Evolutionary conservation across 2,329 filamentous ascomycete species (phyloP).

Genomic region (Pseudophaeomoniella oleicola): DNA sequence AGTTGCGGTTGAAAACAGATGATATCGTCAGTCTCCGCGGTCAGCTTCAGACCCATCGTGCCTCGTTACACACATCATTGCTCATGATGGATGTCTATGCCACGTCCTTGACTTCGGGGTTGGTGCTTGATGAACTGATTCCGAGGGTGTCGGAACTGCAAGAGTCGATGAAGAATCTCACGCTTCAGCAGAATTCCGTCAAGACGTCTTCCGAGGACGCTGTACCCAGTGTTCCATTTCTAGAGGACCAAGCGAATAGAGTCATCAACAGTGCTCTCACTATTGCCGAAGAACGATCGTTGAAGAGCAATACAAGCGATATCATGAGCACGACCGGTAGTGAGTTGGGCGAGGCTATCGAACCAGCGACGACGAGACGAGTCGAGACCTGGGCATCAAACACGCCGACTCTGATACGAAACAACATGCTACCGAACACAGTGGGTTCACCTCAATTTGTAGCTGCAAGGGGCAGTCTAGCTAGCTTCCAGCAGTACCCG

Average conservation of each 20-base stretch:
- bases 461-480: not conserved
- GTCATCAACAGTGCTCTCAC: constrained; percentile 1
- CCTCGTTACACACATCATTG: constrained; percentile 1
- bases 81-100: constrained; percentile 2
- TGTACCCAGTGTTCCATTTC: not conserved
- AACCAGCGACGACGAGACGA: not conserved
- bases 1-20: not conserved
- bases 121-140: constrained; percentile 1
- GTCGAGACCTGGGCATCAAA: constrained; percentile 1
- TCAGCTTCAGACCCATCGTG: constrained; percentile 1
- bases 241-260: constrained; percentile 1
- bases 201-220: not conserved
- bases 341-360: not conserved
- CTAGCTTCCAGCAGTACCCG: not conserved
- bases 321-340: not conserved
- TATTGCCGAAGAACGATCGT: constrained; percentile 1
- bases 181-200: not conserved
- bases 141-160: constrained; percentile 1
- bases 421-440: not conserved
- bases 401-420: not conserved
- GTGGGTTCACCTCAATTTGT: not conserved
- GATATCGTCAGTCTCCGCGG: not conserved
- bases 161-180: not conserved
- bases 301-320: not conserved
- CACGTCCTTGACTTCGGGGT: constrained; percentile 1